Base-by-base conservation (phyloP, 768 basidiomycete genomes). In the Leucosporidium creatinivorum region DNA sequence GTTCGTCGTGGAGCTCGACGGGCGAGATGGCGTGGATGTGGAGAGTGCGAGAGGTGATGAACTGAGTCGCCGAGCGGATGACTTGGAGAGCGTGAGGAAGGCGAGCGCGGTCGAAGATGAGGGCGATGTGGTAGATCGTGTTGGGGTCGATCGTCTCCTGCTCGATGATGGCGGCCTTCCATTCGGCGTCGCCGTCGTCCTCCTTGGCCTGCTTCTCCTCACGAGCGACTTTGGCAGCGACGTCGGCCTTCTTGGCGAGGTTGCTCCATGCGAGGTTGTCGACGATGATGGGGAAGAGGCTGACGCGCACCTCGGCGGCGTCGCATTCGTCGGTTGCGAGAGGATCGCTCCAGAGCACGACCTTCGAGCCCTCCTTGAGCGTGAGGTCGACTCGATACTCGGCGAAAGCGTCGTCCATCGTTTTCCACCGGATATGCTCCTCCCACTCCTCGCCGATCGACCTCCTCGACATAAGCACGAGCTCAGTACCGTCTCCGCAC, bases 21-120 rank as follows among this genome's bases (percentile, higher is more conserved):
- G 71, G 65, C 17, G 60, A 30, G 66, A 73, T 61, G 55, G 69
- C 62, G 60, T 73, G 71, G 57, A 73, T 69, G 31, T 66, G 63
- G 59, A 69, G 52, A 10, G 47, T 28, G 25, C 59, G 61, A 39
- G 67, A 62, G 18, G 55, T 66, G 26, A 63, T 58, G 51, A 67
- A 67, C 28, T 61, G 59, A 18, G 39, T 62, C n/a, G 66, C 63
- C 0, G 71, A 73, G 10, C 71, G 71, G 25, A 73, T 69, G 55
- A 73, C 71, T 17, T 63, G 63, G 30, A 64, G 49, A 36, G 68
- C 71, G 66, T 73, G 68, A 30, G 58, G 62, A 57, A 58, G 62
- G 5, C 71, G 67, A 51, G 69, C 65, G 18, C 65, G 59, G 61
- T 73, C 71, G 19, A 73, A 73, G 62, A 73, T 73, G 50, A 73